Evolutionary conservation across 805 yeast species (phyloP).

Genomic region (Candida koratica): DNA sequence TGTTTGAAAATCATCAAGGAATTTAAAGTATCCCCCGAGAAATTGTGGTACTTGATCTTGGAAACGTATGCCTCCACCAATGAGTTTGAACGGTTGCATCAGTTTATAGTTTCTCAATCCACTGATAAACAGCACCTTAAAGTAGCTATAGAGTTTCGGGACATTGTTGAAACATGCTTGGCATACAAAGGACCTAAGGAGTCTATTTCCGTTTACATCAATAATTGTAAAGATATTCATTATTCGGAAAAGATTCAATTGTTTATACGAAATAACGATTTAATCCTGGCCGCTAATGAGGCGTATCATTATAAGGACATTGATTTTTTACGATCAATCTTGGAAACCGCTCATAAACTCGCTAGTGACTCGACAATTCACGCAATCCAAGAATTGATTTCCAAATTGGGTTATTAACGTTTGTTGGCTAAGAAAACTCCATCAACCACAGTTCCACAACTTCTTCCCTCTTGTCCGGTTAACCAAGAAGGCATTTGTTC

Average conservation of each 20-base stretch:
- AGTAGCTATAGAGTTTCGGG: conserved; percentile 69
- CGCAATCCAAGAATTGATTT: conserved; percentile 19
- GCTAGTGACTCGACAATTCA: conserved; percentile 14
- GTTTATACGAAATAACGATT: conserved; percentile 51
- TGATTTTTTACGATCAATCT: conserved; percentile 24
- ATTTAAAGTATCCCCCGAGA: conserved; percentile 27
- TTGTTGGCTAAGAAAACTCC: conserved; percentile 11
- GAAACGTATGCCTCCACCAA: conserved; percentile 24
- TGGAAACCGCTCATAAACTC: conserved; percentile 17
- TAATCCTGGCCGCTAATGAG: conserved; percentile 46
- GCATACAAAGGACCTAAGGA: conserved; percentile 49
- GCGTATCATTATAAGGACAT: conserved; percentile 44
- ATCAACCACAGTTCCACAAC: conserved; percentile 40
- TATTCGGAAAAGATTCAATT: conserved; percentile 48
- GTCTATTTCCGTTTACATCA: conserved; percentile 59
- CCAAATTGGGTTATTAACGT: conserved; percentile 25
- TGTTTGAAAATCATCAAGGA: conserved; percentile 30
- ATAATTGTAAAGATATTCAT: conserved; percentile 43
- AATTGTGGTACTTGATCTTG: conserved; percentile 33
- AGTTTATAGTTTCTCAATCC: conserved; percentile 23
- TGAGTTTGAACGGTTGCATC: conserved; percentile 34
- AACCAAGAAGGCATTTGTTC: conserved; percentile 68
- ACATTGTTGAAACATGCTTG: conserved; percentile 54
- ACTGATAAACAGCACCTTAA: conserved; percentile 31
- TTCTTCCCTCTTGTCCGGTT: conserved; percentile 66